These are phyloP conservation scores for Aquilaria sinensis DNA, from an alignment of 345 rosid genomes.

Conservation along the genomic window DNA sequence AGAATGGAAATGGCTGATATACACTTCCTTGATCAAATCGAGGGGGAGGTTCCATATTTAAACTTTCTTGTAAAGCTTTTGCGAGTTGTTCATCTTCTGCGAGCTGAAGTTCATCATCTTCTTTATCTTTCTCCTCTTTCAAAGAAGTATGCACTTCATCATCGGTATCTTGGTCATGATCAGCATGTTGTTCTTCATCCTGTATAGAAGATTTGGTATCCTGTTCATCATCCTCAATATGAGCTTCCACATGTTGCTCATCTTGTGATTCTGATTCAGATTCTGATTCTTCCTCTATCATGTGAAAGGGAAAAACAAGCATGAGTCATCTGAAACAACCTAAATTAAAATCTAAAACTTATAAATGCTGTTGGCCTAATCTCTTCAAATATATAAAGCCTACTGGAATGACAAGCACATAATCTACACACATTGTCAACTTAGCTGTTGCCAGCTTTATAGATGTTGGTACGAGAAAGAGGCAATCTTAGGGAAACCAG, in stretches of 20 bases:
- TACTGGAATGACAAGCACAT: too few relatives aligned
- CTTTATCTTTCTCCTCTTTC: constrained; percentile 26
- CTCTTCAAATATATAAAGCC: too few relatives aligned
- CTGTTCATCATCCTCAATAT: constrained; percentile 42
- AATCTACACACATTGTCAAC: too few relatives aligned
- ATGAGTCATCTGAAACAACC: not conserved
- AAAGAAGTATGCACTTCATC: constrained; percentile 31
- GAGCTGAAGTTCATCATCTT: constrained; percentile 39
- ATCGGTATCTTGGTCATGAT: constrained; percentile 38
- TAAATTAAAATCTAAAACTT: not conserved
- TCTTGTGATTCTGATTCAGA: constrained; percentile 33
- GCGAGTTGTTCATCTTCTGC: constrained; percentile 94
- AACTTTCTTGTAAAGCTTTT: constrained; percentile 83
- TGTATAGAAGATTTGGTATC: constrained; percentile 14
- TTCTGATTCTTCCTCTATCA: constrained; percentile 42
- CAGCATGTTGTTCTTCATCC: constrained; percentile 33
- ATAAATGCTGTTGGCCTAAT: not conserved
- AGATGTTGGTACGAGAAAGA: too few relatives aligned
- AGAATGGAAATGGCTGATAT: constrained; percentile 49
- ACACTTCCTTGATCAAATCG: constrained; percentile 33
- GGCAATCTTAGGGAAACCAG: too few relatives aligned
- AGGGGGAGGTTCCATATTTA: constrained; percentile 53
- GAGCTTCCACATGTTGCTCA: constrained; percentile 32
- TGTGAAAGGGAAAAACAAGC: constrained; percentile 13
- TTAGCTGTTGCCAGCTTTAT: too few relatives aligned